Evolutionary conservation across 140 eudicot genomes (phyloP), one percentile per base, ranked within the genome.

Genomic region (Senecio squalidus): DNA sequence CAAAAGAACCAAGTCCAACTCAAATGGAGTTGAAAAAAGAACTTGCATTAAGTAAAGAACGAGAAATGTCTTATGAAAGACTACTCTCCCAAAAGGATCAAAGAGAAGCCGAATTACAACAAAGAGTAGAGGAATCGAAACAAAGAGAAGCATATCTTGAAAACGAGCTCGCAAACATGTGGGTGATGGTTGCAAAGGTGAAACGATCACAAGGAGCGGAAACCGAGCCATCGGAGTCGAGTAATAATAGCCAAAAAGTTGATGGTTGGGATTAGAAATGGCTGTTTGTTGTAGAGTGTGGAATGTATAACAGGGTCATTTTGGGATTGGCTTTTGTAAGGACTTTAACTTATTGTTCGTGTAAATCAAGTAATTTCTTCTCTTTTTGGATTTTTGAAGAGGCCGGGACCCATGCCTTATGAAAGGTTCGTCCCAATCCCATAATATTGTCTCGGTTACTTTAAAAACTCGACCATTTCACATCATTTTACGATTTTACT

Each of bases 111-210:
- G 96, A 87, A 21, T 36, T 92, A 39, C 83, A 80, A 62, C 78
- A 79, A 43, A 73, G 60, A 71, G 82, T 87, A 2, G 98, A 86
- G 54, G 93, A 87, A 60, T 82, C 93, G 6, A 84, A 92, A 67
- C 93, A 92, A 49, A 72, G 92, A 78, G 98, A 87, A 72, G 89
- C 95, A 14, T 87, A 92, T 78, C 84, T 92, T 2, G 98, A 92
- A 63, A 92, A 87, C 20, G 98, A 92, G 67, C 96, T 92, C n/a
- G 96, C 98, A 24, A 92, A 87, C 68, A 92, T 92, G 98, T 92
- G 98, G 98, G 88, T 92, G 39, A 92, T 84, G 55, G 93, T 92
- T 61, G 95, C 96, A 4, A 92, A 84, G 73, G 68, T 87, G 8
- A 92, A 87, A 56, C 75, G 72, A 69, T 70, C 95, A 26, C 96